Evolutionary conservation across 345 rosid species (phyloP).

Genomic region (Ceriops decandra): DNA sequence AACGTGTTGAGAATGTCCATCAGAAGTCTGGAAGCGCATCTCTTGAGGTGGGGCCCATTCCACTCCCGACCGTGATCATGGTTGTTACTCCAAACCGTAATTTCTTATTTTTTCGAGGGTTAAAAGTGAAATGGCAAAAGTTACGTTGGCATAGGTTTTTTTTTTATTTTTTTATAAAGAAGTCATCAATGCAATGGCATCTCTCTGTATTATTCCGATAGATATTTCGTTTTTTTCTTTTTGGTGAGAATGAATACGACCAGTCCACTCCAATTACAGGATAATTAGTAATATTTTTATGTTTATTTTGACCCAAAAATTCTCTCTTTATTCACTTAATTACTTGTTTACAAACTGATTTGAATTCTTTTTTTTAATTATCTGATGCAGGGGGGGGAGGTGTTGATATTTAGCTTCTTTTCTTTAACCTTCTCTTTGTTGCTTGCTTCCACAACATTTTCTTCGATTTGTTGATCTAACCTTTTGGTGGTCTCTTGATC

Average conservation of each 20-base stretch:
- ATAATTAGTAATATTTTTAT: not conserved
- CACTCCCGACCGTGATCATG: slow-evolving; percentile 34
- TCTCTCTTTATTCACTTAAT: slow-evolving; percentile 14
- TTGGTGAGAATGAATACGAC: not conserved
- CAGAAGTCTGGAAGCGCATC: slow-evolving; percentile 43
- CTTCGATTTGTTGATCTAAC: slow-evolving; percentile 86
- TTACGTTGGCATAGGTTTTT: no score
- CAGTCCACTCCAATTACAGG: slow-evolving; percentile 4
- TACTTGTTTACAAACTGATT: not conserved
- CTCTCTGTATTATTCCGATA: slow-evolving; percentile 3
- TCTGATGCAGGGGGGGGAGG: no score
- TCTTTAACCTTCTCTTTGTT: slow-evolving; percentile 42
- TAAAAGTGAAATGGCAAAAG: slow-evolving; percentile 2
- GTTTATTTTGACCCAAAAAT: slow-evolving; percentile 1
- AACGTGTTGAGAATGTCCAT: slow-evolving; percentile 49
- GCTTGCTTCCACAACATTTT: slow-evolving; percentile 40
- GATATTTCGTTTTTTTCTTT: not conserved
- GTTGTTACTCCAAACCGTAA: slow-evolving; percentile 27
- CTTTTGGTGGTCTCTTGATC: slow-evolving; percentile 44
- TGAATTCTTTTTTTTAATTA: not conserved
- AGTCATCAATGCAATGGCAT: not conserved
- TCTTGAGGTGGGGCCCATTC: slow-evolving; percentile 31
- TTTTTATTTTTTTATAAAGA: not conserved
- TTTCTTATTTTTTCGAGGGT: slow-evolving; percentile 3
- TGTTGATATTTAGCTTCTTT: not conserved